A percentile compares a stretch with the other conserved stretches of the same genome.
phyloP scores from a whole-genome alignment of 345 rosid species.

The Citrus mangshanensis region DNA sequence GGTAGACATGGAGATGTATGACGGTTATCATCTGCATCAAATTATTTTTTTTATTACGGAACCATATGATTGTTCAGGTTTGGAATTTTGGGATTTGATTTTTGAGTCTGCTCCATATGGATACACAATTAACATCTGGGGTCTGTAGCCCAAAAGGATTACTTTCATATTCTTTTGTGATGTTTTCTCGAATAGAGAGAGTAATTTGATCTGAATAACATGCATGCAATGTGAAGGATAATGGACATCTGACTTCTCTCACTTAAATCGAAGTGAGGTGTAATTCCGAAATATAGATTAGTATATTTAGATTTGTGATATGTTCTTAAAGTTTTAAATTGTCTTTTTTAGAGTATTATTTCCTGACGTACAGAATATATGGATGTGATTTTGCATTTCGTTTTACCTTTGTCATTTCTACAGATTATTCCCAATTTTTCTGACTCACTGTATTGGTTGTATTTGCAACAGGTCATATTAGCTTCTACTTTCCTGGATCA shows the following conservation, averaged over 20 bases:
- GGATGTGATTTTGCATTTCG: not conserved
- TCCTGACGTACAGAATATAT: not conserved
- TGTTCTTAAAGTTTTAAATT: not conserved
- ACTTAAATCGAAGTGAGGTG: not conserved
- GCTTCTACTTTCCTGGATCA: constrained; percentile 92
- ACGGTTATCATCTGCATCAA: not conserved
- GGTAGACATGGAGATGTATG: not conserved
- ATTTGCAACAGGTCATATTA: constrained; percentile 70
- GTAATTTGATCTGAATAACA: too few relatives aligned
- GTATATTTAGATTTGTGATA: too few relatives aligned
- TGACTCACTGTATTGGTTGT: constrained; percentile 4
- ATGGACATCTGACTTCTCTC: not conserved
- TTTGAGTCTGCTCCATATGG: not conserved
- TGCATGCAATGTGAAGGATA: too few relatives aligned
- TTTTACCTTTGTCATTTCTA: not conserved
- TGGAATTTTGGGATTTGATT: not conserved
- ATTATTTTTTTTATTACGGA: not conserved
- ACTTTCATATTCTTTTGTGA: not conserved
- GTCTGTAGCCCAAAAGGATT: not conserved
- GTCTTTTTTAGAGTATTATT: not conserved
- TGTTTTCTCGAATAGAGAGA: not conserved
- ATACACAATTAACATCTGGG: not conserved
- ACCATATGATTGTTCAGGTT: not conserved
- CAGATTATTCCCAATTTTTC: not conserved
- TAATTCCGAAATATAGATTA: not conserved